Conservation (phyloP, 208 protist species). For the Zelonia costaricensis region DNA sequence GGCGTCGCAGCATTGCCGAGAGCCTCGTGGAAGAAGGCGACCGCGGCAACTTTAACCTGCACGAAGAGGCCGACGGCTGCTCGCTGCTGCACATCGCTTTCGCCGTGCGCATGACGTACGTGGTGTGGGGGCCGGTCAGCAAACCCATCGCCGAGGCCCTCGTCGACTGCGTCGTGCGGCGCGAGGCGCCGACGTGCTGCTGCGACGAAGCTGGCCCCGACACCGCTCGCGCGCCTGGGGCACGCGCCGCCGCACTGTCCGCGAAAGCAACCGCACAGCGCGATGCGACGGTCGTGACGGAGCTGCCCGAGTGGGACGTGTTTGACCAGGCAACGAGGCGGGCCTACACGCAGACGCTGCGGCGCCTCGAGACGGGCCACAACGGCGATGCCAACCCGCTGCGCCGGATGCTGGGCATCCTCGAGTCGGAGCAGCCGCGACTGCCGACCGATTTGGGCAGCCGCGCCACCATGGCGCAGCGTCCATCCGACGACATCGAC, state of each 20-base stretch:
- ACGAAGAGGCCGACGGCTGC: constrained; percentile 73
- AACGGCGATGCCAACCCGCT: constrained; percentile 28
- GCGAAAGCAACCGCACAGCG: not conserved
- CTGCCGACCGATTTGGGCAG: not conserved
- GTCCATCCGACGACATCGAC: not conserved
- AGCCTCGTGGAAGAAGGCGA: constrained; percentile 10
- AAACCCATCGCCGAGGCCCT: constrained; percentile 6
- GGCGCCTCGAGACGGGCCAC: constrained; percentile 14
- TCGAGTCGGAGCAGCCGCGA: not conserved
- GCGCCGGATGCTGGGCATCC: constrained; percentile 13
- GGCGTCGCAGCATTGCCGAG: not conserved
- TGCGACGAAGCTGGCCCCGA: not conserved
- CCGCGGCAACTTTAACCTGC: constrained; percentile 48
- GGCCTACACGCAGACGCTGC: constrained; percentile 7
- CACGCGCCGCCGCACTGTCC: not conserved
- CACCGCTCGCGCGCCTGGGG: not conserved
- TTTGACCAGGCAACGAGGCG: constrained; percentile 18
- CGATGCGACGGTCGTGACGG: not conserved
- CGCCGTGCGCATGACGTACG: constrained; percentile 73
- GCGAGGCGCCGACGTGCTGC: constrained; percentile 10
- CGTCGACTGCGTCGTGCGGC: constrained; percentile 14
- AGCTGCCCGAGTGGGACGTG: constrained; percentile 20
- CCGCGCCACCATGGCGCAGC: not conserved
- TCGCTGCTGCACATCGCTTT: constrained; percentile 70
- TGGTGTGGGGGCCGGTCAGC: constrained; percentile 68